Conservation (phyloP, 78 protist genomes). For the Pirum gemmata region DNA sequence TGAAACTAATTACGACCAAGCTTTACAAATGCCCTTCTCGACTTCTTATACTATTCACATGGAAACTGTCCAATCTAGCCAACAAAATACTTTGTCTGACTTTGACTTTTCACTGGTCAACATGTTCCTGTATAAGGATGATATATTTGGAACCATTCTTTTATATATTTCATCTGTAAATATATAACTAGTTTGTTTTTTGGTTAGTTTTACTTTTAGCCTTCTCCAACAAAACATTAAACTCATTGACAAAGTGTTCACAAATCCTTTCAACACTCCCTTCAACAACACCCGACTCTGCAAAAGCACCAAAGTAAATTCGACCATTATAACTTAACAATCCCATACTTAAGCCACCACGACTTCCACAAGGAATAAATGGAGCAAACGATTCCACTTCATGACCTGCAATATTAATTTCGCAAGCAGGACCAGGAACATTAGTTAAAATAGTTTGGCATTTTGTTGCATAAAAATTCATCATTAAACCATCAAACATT, state of each 20-base stretch:
- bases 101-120: no score
- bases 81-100: no score
- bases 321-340: conserved; percentile 5
- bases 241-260: conserved; percentile 8
- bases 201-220: conserved; percentile 27
- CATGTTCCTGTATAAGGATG: no score
- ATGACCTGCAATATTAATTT: conserved; percentile 12
- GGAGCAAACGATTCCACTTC: background rate
- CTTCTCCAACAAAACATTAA: background rate
- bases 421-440: conserved; percentile 33
- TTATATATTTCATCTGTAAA: no score
- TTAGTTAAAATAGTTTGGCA: conserved; percentile 31
- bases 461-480: background rate
- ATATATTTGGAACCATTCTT: no score
- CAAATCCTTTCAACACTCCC: background rate
- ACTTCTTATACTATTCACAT: no score
- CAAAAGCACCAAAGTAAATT: conserved; percentile 1
- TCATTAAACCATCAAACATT: background rate
- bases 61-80: no score
- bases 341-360: conserved; percentile 28
- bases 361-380: background rate
- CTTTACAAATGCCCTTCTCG: no score
- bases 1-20: no score
- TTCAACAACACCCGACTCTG: background rate
- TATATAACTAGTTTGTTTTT: no score